Evolutionary conservation across 192 early-diverging fungal genomes (phyloP).

Genomic region (Umbelopsis vinacea): DNA sequence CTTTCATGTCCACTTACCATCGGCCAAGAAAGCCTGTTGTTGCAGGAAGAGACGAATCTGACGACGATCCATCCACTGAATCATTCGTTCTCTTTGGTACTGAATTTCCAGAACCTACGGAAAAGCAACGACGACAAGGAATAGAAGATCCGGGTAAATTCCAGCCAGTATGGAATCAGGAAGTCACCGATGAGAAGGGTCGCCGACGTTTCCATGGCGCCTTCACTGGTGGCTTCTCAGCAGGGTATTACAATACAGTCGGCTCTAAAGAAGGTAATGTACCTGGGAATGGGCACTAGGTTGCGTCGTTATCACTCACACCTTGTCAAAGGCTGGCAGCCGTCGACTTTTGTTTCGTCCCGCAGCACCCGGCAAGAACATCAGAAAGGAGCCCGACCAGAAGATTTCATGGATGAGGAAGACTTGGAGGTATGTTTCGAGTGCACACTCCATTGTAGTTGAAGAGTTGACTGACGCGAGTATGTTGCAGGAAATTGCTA

Average conservation of each 20-base stretch:
- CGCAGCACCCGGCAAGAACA: conserved; percentile 62
- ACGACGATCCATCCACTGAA: conserved; percentile 32
- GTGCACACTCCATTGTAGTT: background rate
- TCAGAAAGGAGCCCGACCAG: conserved; percentile 53
- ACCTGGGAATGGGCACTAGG: background rate
- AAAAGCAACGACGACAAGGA: conserved; percentile 24
- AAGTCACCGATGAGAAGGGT: conserved; percentile 69
- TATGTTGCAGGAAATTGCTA: conserved; percentile 48
- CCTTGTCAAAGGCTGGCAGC: conserved; percentile 69
- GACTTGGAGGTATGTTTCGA: conserved; percentile 69
- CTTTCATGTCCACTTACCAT: conserved; percentile 5
- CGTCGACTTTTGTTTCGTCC: conserved; percentile 79
- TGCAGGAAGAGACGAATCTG: conserved; percentile 8
- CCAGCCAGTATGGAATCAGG: conserved; percentile 54
- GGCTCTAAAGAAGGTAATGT: conserved; percentile 91
- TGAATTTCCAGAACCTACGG: conserved; percentile 43
- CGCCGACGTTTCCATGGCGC: conserved; percentile 87
- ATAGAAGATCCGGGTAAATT: conserved; percentile 46
- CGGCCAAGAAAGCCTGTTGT: conserved; percentile 13
- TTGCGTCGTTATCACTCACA: background rate
- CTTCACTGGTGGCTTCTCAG: conserved; percentile 93
- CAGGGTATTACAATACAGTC: conserved; percentile 94
- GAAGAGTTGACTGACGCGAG: background rate
- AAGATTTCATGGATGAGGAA: conserved; percentile 98
- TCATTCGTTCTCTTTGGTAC: conserved; percentile 49